Evolutionary conservation across 2,329 filamentous ascomycete genomes (phyloP).

Genomic region (Hymenoscyphus linearis): DNA sequence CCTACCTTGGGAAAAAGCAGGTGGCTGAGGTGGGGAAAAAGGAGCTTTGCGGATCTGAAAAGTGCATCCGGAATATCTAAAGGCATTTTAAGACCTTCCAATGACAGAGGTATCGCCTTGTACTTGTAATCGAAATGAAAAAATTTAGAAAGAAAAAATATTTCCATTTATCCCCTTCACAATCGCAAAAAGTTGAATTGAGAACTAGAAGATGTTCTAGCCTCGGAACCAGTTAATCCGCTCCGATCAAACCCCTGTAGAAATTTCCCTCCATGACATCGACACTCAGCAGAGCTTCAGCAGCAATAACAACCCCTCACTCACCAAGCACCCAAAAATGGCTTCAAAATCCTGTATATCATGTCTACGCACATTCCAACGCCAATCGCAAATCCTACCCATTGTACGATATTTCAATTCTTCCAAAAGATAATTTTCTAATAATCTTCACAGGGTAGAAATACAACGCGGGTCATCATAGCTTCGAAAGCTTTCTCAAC

Average conservation of each 20-base stretch:
- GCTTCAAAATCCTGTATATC: slow-evolving; percentile 25
- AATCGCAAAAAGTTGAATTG: too few relatives aligned
- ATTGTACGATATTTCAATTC: slow-evolving; percentile 14
- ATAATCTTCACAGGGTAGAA: slow-evolving; percentile 9
- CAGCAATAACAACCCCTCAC: slow-evolving; percentile 33
- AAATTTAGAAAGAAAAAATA: too few relatives aligned
- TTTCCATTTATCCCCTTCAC: too few relatives aligned
- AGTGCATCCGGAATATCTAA: too few relatives aligned
- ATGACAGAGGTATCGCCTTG: too few relatives aligned
- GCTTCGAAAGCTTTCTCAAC: slow-evolving; percentile 23
- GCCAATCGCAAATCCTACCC: slow-evolving; percentile 16
- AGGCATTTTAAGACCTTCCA: too few relatives aligned
- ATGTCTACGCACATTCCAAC: slow-evolving; percentile 27
- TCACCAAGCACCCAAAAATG: slow-evolving; percentile 17
- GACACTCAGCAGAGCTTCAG: slow-evolving; percentile 45
- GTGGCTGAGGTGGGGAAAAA: too few relatives aligned
- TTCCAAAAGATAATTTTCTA: background rate
- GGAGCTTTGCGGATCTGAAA: too few relatives aligned
- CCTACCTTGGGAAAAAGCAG: too few relatives aligned
- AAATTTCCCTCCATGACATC: slow-evolving; percentile 2
- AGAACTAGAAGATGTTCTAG: background rate
- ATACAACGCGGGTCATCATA: slow-evolving; percentile 9
- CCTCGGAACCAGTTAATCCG: background rate
- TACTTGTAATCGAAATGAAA: too few relatives aligned
- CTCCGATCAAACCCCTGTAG: slow-evolving; percentile 2